These are phyloP conservation scores for Chrysosporium keratinophilum DNA, from an alignment of 2,329 filamentous ascomycete species.

Conservation along the genomic window DNA sequence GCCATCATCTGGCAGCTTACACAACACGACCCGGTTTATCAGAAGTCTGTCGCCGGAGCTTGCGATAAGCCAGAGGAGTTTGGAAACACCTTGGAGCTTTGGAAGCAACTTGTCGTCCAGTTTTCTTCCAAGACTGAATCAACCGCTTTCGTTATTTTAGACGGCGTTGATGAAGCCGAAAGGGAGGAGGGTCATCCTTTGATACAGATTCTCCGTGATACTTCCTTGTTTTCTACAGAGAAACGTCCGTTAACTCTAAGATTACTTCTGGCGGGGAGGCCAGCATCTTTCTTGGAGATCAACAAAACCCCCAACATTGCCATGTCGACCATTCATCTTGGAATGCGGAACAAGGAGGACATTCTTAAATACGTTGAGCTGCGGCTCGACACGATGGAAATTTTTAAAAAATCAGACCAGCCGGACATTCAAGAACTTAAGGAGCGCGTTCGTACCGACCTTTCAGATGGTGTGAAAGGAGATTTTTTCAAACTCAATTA, in stretches of 20 bases:
- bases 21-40: slow-evolving; percentile 14
- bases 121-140: slow-evolving; percentile 19
- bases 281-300: slow-evolving; percentile 17
- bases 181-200: slow-evolving; percentile 19
- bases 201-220: slow-evolving; percentile 17
- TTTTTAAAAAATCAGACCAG: slow-evolving; percentile 18
- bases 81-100: slow-evolving; percentile 14
- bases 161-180: slow-evolving; percentile 40
- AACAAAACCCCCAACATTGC: slow-evolving; percentile 13
- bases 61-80: slow-evolving; percentile 17
- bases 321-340: slow-evolving; percentile 17
- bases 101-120: slow-evolving; percentile 15
- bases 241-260: slow-evolving; percentile 16
- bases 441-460: slow-evolving; percentile 17
- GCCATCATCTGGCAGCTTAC: slow-evolving; percentile 16
- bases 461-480: slow-evolving; percentile 20
- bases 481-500: slow-evolving; percentile 23
- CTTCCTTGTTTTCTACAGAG: slow-evolving; percentile 12
- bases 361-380: slow-evolving; percentile 20
- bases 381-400: slow-evolving; percentile 22
- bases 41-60: slow-evolving; percentile 14
- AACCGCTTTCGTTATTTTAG: slow-evolving; percentile 35
- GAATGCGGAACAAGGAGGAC: slow-evolving; percentile 18
- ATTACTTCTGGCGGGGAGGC: slow-evolving; percentile 18
- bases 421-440: slow-evolving; percentile 18